These are phyloP conservation scores for Heliosperma pusillum DNA, from an alignment of 148 eudicot species.

Conservation along the genomic window DNA sequence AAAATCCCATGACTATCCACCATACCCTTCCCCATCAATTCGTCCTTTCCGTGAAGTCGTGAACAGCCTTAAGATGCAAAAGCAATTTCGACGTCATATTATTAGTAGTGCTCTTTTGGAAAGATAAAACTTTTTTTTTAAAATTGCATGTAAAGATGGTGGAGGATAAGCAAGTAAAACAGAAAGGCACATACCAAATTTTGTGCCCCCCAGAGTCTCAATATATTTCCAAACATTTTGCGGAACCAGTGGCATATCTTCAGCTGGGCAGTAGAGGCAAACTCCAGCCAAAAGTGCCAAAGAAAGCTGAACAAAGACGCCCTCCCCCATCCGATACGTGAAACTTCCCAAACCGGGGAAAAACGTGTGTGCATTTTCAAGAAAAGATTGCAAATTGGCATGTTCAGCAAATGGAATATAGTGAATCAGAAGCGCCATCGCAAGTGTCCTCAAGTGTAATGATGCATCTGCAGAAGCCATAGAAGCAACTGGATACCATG, in stretches of 20 bases:
- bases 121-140: not conserved
- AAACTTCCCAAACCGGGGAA: slow-evolving; percentile 44
- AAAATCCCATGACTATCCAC: not conserved
- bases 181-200: slow-evolving; percentile 43
- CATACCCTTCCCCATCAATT: not conserved
- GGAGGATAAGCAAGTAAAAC: slow-evolving; percentile 3
- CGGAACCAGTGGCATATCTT: slow-evolving; percentile 60
- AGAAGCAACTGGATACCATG: slow-evolving; percentile 64
- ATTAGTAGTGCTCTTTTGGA: not conserved
- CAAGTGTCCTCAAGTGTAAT: slow-evolving; percentile 50
- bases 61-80: not conserved
- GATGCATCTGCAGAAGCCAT: slow-evolving; percentile 59
- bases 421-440: slow-evolving; percentile 55
- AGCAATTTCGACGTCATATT: not conserved
- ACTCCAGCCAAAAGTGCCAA: slow-evolving; percentile 64
- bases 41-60: not conserved
- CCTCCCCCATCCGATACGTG: slow-evolving; percentile 48
- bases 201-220: slow-evolving; percentile 50
- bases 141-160: not conserved
- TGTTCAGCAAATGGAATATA: slow-evolving; percentile 58
- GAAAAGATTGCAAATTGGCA: slow-evolving; percentile 61
- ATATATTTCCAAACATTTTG: slow-evolving; percentile 64
- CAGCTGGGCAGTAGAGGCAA: slow-evolving; percentile 63
- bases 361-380: slow-evolving; percentile 51
- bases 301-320: slow-evolving; percentile 55